Evolutionary conservation across 352 stramenopile species (phyloP).

Genomic region (Pythium scleroteichum): DNA sequence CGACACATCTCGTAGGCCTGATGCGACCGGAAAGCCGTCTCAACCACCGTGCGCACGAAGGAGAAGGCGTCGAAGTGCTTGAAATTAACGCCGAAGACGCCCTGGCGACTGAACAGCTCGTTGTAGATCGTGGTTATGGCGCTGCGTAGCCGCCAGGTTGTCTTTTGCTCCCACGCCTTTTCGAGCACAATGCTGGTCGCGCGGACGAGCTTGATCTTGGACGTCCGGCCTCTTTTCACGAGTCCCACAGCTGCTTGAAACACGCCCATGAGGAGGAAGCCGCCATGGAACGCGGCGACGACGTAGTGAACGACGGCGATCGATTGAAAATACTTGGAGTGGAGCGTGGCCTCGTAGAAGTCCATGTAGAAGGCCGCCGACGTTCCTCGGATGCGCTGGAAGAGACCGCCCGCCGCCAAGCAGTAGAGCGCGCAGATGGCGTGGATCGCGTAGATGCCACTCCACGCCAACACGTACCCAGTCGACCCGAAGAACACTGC

Average conservation of each 20-base stretch:
- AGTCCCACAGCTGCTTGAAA: neutral
- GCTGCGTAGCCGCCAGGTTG: neutral
- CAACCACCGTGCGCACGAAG: constrained; percentile 16
- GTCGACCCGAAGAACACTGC: too few species aligned
- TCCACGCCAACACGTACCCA: too few species aligned
- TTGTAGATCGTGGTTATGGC: neutral
- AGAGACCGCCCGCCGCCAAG: neutral
- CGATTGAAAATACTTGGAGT: constrained; percentile 12
- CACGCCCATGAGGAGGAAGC: too few species aligned
- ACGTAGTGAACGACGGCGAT: constrained; percentile 30
- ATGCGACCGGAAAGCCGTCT: constrained; percentile 14
- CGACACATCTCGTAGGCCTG: constrained; percentile 22
- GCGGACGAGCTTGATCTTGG: neutral
- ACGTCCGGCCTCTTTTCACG: neutral
- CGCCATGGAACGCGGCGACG: constrained; percentile 27
- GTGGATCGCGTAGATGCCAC: constrained; percentile 2
- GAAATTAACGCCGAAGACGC: constrained; percentile 16
- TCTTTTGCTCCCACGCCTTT: too few species aligned
- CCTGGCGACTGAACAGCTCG: constrained; percentile 2
- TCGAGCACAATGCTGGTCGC: too few species aligned
- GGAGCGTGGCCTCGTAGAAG: constrained; percentile 32
- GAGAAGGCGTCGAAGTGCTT: constrained; percentile 15
- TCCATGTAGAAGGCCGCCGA: constrained; percentile 32
- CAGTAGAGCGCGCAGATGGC: constrained; percentile 3
- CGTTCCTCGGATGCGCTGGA: neutral